phyloP scores from a whole-genome alignment of 83 land plant species.

The Thuja plicata region DNA sequence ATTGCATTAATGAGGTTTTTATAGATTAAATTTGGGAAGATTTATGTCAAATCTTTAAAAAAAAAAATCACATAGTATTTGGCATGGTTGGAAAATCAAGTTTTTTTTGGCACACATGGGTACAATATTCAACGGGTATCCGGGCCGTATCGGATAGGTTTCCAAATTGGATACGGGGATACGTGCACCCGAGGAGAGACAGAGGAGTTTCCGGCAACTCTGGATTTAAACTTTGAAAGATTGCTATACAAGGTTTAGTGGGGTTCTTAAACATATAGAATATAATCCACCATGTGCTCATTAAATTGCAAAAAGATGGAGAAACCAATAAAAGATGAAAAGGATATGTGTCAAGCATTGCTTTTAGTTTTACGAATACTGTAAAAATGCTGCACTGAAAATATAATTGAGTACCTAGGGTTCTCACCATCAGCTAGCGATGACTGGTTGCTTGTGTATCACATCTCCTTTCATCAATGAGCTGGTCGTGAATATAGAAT shows the following conservation, averaged over 20 bases:
- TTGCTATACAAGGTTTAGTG: background rate
- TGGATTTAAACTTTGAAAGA: background rate
- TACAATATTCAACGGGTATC: no score
- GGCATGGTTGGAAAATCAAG: no score
- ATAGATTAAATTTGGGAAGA: no score
- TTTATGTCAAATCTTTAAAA: no score
- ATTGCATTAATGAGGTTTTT: no score
- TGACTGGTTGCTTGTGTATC: background rate
- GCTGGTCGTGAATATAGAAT: background rate
- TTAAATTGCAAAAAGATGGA: background rate
- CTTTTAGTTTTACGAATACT: background rate
- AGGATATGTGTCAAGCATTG: background rate
- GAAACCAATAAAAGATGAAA: background rate
- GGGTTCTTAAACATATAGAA: background rate
- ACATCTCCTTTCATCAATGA: background rate
- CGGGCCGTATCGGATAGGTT: no score
- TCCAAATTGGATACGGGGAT: no score
- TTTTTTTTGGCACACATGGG: no score
- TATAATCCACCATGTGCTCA: background rate
- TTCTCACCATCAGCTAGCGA: background rate
- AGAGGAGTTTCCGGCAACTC: no score
- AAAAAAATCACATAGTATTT: no score
- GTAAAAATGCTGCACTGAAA: background rate
- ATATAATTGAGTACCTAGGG: background rate
- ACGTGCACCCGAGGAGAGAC: no score